These are phyloP conservation scores for Calonectria montana DNA, from an alignment of 2,329 filamentous ascomycete species.

Conservation along the genomic window DNA sequence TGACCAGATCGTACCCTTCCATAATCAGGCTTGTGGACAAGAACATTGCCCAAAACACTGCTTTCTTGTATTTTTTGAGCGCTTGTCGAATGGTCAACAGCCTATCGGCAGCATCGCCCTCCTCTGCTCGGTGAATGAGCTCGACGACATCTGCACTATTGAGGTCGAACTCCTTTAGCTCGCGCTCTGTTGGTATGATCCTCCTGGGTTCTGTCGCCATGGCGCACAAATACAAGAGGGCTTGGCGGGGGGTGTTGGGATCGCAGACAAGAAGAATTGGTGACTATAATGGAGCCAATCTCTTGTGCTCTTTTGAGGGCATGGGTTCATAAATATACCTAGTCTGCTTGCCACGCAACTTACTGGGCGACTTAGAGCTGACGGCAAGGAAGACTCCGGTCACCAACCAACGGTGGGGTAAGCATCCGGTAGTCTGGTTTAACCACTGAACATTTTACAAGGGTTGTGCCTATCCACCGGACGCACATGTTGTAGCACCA, in stretches of 20 bases:
- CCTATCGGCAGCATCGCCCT: conserved; percentile 32
- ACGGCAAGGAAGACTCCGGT: not conserved
- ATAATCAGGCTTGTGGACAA: conserved; percentile 41
- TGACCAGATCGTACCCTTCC: conserved; percentile 50
- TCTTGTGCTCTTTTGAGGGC: not conserved
- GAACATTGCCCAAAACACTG: conserved; percentile 45
- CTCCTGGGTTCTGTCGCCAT: conserved; percentile 20
- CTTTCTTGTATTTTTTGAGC: conserved; percentile 43
- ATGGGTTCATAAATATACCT: conserved; percentile 8
- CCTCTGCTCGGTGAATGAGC: conserved; percentile 29
- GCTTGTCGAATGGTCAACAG: conserved; percentile 40
- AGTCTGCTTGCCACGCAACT: not conserved
- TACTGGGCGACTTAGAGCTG: not conserved
- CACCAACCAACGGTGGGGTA: not conserved
- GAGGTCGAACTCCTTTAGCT: conserved; percentile 27
- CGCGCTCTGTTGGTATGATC: conserved; percentile 27
- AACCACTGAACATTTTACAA: not conserved
- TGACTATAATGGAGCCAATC: not conserved
- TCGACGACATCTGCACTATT: conserved; percentile 20
- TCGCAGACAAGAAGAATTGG: not conserved
- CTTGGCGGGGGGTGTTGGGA: not conserved
- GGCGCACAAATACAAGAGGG: not conserved
- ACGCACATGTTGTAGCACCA: not conserved
- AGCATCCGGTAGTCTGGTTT: not conserved
- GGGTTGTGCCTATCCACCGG: not conserved